Base-by-base conservation (phyloP, 306 rosid genomes). In the Adenanthera pavonina region DNA sequence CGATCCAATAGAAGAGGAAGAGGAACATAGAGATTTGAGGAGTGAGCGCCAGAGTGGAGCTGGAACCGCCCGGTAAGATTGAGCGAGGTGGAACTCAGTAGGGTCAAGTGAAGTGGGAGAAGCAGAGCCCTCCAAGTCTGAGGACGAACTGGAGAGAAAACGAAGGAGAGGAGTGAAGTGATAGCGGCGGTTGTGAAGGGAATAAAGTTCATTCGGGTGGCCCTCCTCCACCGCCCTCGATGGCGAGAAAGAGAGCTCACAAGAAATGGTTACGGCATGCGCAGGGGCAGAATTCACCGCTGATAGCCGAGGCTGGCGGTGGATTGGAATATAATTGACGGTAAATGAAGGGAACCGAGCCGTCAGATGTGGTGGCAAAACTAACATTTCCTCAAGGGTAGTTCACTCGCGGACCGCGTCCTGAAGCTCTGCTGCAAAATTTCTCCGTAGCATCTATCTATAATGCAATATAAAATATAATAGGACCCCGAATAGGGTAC, bases 41-140 rank as follows among this genome's bases (percentile, higher is more conserved):
- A 91, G 89, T 5, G 90, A 76, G 81, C 87, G 94, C 92, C 94
- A 91, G 52, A 87, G 85, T 6, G 91, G 72, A 15, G 91, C 85
- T 7, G 94, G 91, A 7, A 91, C 94, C 10, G 90, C 92, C 59
- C 94, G 84, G 72, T 91, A 91, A 19, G 86, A 59, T 77, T 91
- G 90, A 49, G 91, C 92, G 6, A 91, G 89, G 57, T 76, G 84
- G 77, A 91, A 86, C 75, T 91, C 94, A 17, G 72, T 68, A 8
- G 85, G 87, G 84, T 88, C 86, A 35, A 90, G 91, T 8, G 89
- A 80, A 16, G 86, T 84, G 20, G 91, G 92, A 60, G 91, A 57
- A 38, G 49, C 85, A 25, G 74, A 7, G 11, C 46, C 46, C 13
- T 25, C 86, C 57, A 43, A 54, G 17, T 10, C 71, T 41, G 75